These are phyloP conservation scores for Mucor ambiguus DNA, from an alignment of 371 early-diverging fungal genomes.

Conservation along the genomic window DNA sequence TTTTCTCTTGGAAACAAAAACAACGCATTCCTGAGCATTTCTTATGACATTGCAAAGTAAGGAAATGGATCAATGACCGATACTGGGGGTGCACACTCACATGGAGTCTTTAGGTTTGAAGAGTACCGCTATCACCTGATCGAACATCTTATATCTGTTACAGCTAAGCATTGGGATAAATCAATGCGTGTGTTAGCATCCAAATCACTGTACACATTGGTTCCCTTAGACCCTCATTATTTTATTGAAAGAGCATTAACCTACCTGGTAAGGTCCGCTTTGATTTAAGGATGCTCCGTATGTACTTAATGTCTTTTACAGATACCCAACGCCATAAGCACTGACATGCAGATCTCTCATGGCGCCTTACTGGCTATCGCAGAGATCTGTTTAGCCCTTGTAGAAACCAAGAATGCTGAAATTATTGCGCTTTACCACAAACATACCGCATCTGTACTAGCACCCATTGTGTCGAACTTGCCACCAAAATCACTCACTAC, in stretches of 20 bases:
- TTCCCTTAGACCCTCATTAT: slow-evolving; percentile 58
- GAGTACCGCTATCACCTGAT: slow-evolving; percentile 77
- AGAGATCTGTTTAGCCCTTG: slow-evolving; percentile 68
- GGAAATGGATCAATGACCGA: neutral
- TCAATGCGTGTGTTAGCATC: slow-evolving; percentile 78
- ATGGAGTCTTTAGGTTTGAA: slow-evolving; percentile 55
- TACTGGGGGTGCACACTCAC: neutral
- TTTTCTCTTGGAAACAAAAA: slow-evolving; percentile 86
- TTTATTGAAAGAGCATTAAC: slow-evolving; percentile 55
- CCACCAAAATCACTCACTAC: slow-evolving; percentile 61
- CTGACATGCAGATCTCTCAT: slow-evolving; percentile 75
- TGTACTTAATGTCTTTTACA: slow-evolving; percentile 21
- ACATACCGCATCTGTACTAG: neutral
- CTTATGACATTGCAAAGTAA: slow-evolving; percentile 74
- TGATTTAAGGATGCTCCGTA: no score
- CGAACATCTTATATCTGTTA: slow-evolving; percentile 65
- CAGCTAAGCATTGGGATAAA: slow-evolving; percentile 87
- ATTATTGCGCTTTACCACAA: slow-evolving; percentile 9
- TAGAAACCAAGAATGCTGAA: slow-evolving; percentile 13
- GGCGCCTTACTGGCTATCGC: slow-evolving; percentile 77
- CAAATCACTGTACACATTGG: slow-evolving; percentile 66
- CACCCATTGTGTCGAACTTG: slow-evolving; percentile 42
- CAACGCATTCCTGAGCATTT: slow-evolving; percentile 71
- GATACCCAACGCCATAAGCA: slow-evolving; percentile 58
- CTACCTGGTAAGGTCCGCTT: slow-evolving; percentile 29